phyloP scores from a whole-genome alignment of 208 protist genomes.

The Novymonas esmeraldas region DNA sequence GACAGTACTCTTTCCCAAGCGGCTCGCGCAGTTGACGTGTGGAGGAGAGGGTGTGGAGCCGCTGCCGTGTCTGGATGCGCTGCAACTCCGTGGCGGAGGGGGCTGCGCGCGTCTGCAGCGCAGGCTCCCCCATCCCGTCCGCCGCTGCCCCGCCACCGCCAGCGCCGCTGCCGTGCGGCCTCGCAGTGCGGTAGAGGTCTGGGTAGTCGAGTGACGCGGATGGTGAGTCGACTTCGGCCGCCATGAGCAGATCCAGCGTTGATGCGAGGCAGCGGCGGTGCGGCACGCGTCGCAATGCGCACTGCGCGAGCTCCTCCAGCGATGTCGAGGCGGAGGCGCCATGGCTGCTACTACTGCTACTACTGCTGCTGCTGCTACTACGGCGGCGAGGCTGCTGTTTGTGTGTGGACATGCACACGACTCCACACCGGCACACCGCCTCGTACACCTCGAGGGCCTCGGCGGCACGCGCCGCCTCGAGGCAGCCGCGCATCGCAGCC shows the following conservation, averaged over 20 bases:
- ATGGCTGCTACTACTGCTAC: too few species aligned
- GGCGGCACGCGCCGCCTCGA: conserved; percentile 35
- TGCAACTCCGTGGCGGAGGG: conserved; percentile 46
- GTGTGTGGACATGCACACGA: conserved; percentile 12
- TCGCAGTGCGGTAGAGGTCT: background rate
- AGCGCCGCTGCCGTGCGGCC: background rate
- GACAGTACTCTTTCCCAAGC: conserved; percentile 63
- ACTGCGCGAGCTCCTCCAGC: conserved; percentile 24
- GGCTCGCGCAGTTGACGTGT: conserved; percentile 39
- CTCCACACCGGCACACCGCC: conserved; percentile 40
- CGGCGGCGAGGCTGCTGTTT: too few species aligned
- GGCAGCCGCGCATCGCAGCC: conserved; percentile 58
- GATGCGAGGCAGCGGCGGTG: conserved; percentile 13
- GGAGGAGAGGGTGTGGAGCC: conserved; percentile 52
- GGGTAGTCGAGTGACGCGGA: background rate
- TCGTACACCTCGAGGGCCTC: conserved; percentile 69
- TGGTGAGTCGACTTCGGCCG: conserved; percentile 21
- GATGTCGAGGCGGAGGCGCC: background rate
- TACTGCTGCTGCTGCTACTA: background rate
- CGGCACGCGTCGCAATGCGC: conserved; percentile 20
- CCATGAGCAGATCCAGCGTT: conserved; percentile 26
- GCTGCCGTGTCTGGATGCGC: conserved; percentile 58
- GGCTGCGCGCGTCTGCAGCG: too few species aligned
- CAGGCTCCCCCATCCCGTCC: background rate
- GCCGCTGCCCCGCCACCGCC: too few species aligned